These are phyloP conservation scores for Ceratocystis destructans DNA, from an alignment of 2,329 filamentous ascomycete species.

Conservation along the genomic window DNA sequence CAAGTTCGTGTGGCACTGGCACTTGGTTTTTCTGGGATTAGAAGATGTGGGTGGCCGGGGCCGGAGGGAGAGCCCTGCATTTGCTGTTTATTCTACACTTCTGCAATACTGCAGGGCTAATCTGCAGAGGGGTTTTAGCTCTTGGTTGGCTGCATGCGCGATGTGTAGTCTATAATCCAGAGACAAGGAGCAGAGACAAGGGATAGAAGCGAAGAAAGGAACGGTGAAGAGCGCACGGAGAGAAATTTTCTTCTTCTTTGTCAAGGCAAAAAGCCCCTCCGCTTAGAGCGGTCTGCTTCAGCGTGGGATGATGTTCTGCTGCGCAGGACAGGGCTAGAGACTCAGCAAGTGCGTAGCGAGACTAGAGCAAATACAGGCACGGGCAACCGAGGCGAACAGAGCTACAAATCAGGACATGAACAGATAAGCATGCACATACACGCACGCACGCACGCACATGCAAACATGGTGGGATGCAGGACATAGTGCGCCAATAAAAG, in stretches of 20 bases:
- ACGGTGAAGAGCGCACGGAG: background rate
- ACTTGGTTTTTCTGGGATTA: background rate
- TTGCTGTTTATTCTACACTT: background rate
- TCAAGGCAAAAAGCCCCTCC: too few relatives aligned
- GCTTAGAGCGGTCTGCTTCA: too few relatives aligned
- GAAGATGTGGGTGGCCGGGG: background rate
- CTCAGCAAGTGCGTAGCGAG: too few relatives aligned
- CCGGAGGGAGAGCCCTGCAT: conserved; percentile 7
- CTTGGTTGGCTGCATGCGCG: conserved; percentile 18
- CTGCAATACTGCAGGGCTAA: too few relatives aligned
- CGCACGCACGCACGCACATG: background rate
- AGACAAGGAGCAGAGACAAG: background rate
- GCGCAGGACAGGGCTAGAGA: too few relatives aligned
- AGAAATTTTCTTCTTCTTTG: too few relatives aligned
- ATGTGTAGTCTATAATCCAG: too few relatives aligned
- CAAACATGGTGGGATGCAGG: background rate
- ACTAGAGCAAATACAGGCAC: background rate
- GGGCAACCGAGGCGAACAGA: background rate
- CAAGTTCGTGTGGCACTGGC: conserved; percentile 10
- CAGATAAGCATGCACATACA: background rate
- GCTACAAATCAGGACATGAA: background rate
- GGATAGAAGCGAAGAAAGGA: background rate
- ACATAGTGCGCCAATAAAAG: background rate
- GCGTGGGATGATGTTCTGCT: too few relatives aligned
- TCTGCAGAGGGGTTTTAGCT: conserved; percentile 5